Percentiles rank a stretch among this genome's conserved stretches.
These are phyloP conservation scores for Pelargonium citronellum DNA, from an alignment of 441 rosid genomes.

Conservation along the genomic window DNA sequence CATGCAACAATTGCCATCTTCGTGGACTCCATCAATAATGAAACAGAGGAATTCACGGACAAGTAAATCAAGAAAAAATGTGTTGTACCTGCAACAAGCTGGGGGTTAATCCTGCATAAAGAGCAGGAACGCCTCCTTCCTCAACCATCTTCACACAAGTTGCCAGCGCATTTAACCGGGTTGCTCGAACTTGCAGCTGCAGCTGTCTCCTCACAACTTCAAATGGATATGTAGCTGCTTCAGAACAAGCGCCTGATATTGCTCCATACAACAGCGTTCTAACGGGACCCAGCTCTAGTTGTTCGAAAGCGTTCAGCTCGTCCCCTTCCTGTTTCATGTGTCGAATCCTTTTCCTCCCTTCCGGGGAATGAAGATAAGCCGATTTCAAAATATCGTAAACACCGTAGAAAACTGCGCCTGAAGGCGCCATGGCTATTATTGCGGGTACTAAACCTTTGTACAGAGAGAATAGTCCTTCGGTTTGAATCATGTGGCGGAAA, in stretches of 20 bases:
- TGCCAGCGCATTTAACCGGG: conserved; percentile 51
- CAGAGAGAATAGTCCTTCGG: conserved; percentile 75
- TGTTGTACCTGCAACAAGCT: conserved; percentile 67
- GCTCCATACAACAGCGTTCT: conserved; percentile 76
- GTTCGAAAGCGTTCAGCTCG: conserved; percentile 59
- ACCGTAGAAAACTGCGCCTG: conserved; percentile 75
- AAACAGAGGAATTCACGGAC: not conserved
- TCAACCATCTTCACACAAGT: conserved; percentile 51
- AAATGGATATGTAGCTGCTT: conserved; percentile 72
- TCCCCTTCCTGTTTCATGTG: conserved; percentile 49
- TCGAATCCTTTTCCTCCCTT: conserved; percentile 53
- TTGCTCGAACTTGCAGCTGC: conserved; percentile 55
- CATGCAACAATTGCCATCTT: not conserved
- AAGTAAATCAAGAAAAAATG: not conserved
- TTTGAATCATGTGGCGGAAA: conserved; percentile 51
- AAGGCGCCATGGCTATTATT: conserved; percentile 64
- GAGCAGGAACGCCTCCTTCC: conserved; percentile 66
- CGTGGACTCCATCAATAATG: not conserved
- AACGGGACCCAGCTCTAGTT: conserved; percentile 67
- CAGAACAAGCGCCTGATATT: conserved; percentile 76
- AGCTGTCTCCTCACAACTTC: conserved; percentile 77
- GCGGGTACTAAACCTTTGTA: conserved; percentile 78
- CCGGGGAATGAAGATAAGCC: conserved; percentile 60
- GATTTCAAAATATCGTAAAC: conserved; percentile 71
- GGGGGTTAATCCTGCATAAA: conserved; percentile 73